These are phyloP conservation scores for Talaromyces trachyspermus DNA, from an alignment of 495 filamentous ascomycete species.

Conservation along the genomic window DNA sequence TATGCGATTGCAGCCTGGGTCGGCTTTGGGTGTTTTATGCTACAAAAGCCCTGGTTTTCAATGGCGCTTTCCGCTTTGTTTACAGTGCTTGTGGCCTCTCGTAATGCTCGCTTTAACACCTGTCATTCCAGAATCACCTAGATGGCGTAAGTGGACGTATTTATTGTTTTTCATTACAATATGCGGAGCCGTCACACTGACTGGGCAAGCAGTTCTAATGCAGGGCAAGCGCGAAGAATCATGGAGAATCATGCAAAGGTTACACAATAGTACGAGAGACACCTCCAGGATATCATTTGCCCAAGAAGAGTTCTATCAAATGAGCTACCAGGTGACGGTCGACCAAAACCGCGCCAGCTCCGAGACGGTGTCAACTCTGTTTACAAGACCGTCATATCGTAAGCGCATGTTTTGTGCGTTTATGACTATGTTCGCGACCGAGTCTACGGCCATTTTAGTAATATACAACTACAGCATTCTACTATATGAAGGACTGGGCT, in stretches of 20 bases:
- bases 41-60: not conserved
- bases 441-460: constrained; percentile 7
- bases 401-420: not conserved
- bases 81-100: not conserved
- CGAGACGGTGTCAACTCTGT: not conserved
- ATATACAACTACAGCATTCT: constrained; percentile 15
- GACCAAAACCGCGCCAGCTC: not conserved
- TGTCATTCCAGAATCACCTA: not conserved
- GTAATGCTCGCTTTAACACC: not conserved
- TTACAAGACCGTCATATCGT: constrained; percentile 1
- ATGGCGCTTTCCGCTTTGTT: constrained; percentile 1
- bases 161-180: not conserved
- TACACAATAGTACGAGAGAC: not conserved
- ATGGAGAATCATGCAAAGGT: not conserved
- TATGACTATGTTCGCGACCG: constrained; percentile 3
- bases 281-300: not conserved
- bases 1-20: not conserved
- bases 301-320: not conserved
- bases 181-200: not conserved
- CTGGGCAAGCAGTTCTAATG: not conserved
- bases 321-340: not conserved
- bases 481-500: constrained; percentile 13
- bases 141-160: not conserved
- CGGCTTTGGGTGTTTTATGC: not conserved
- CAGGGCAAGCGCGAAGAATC: not conserved